Evolutionary conservation across 768 basidiomycete species (phyloP).

Genomic region (Amyloporia xantha): DNA sequence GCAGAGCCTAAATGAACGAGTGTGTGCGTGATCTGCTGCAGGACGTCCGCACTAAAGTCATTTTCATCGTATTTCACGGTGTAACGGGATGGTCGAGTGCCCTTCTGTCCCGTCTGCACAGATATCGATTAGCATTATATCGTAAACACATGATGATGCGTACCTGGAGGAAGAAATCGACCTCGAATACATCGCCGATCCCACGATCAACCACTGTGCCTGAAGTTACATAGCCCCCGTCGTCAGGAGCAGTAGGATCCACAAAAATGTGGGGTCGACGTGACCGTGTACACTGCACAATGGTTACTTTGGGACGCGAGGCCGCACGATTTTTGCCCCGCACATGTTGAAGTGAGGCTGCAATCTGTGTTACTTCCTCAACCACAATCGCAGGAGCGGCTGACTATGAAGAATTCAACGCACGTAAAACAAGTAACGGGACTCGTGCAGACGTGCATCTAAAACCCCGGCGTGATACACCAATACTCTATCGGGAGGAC

Average conservation of each 20-base stretch:
- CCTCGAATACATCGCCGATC: constrained; percentile 45
- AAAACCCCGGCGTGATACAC: constrained; percentile 73
- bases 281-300: constrained; percentile 47
- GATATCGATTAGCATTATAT: constrained; percentile 41
- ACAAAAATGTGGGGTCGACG: constrained; percentile 50
- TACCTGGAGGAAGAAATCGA: constrained; percentile 48
- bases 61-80: constrained; percentile 75
- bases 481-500: constrained; percentile 39
- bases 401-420: constrained; percentile 10
- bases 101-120: constrained; percentile 66
- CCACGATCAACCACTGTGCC: constrained; percentile 53
- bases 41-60: constrained; percentile 51
- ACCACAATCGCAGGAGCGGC: constrained; percentile 40
- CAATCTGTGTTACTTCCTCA: constrained; percentile 39
- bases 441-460: constrained; percentile 38
- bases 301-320: constrained; percentile 37
- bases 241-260: constrained; percentile 40
- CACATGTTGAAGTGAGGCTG: constrained; percentile 31
- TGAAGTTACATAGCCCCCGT: constrained; percentile 43
- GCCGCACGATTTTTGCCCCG: constrained; percentile 23
- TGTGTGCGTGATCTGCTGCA: constrained; percentile 68
- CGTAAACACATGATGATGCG: background rate
- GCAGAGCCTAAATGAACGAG: constrained; percentile 79
- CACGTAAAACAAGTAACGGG: background rate
- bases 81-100: constrained; percentile 69